Evolutionary conservation across 2,329 filamentous ascomycete species (phyloP), one percentile per base, ranked within the genome.

Genomic region (Trichoderma sp.): DNA sequence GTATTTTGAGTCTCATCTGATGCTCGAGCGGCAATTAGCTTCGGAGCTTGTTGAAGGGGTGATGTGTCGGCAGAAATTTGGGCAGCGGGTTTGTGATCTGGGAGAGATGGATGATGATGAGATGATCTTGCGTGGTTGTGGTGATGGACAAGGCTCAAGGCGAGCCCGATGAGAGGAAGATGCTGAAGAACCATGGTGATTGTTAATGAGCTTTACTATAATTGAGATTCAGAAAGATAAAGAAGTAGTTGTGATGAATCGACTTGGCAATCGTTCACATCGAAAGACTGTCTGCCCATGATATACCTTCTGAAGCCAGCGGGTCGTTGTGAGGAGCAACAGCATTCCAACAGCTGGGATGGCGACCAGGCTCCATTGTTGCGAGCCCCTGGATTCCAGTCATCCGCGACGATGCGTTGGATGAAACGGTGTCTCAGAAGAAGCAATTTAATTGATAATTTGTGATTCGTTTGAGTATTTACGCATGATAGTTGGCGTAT

Each of bases 291-390:
- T 12, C 6, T 32, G 28, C 9, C 14, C 18, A 57, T 58, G 7
- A 75, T 78, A 78, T 76, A 71, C 71, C 28, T 69, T 70, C 56
- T 43, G 63, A 67, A 57, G 56, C 36, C 30, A 56, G 18, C 24
- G 68, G 60, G 39, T 32, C 53, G 79, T 79, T 73, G 76, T 72
- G 73, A 58, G 76, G 77, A 80, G 79, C 77, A 78, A 79, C 77
- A 72, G 7, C 80, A 80, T 81, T 80, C 80, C 80, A 78, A 73
- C 72, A 56, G 70, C 63, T 71, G 68, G 56, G 73, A 53, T 24
- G 36, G 57, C 65, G 56, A 63, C 28, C 21, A 30, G 21, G 21
- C 8, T 9, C 21, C 8, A 61, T 70, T 70, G 56, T 63, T 57
- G 56, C 51, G 43, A 12, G 24, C 4, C n/a, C 14, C 47, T 43